These are phyloP conservation scores for Rubroboletus satanas DNA, from an alignment of 768 basidiomycete genomes.

Conservation along the genomic window DNA sequence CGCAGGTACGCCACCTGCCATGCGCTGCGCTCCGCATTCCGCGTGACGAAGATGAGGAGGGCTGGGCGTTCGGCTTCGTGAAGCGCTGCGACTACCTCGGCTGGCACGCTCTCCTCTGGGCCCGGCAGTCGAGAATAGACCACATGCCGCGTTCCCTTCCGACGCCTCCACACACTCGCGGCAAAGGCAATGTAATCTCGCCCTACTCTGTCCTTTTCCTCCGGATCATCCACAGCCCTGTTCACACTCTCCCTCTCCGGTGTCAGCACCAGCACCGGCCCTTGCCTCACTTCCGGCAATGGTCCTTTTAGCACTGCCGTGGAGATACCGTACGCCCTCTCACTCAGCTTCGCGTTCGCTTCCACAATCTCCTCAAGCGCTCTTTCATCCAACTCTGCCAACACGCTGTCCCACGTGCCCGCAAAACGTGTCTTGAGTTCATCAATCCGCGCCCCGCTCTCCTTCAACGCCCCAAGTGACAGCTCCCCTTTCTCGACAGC, in stretches of 20 bases:
- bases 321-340: slow-evolving; percentile 44
- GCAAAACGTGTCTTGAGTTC: slow-evolving; percentile 50
- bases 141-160: slow-evolving; percentile 37
- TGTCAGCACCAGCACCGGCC: slow-evolving; percentile 46
- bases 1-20: slow-evolving; percentile 52
- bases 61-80: not conserved
- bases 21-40: slow-evolving; percentile 47
- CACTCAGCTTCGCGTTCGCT: slow-evolving; percentile 41
- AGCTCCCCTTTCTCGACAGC: slow-evolving; percentile 48
- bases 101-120: slow-evolving; percentile 3
- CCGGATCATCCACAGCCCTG: slow-evolving; percentile 56
- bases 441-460: slow-evolving; percentile 45
- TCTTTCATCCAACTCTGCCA: slow-evolving; percentile 28
- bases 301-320: slow-evolving; percentile 46
- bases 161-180: slow-evolving; percentile 32
- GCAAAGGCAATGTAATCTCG: slow-evolving; percentile 53
- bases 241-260: slow-evolving; percentile 58
- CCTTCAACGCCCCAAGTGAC: slow-evolving; percentile 34
- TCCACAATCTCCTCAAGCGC: slow-evolving; percentile 31
- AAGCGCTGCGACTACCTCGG: slow-evolving; percentile 1
- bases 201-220: slow-evolving; percentile 55
- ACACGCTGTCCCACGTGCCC: slow-evolving; percentile 42
- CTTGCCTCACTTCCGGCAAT: slow-evolving; percentile 29
- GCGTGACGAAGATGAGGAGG: slow-evolving; percentile 47
- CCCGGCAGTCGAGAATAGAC: slow-evolving; percentile 38